Conservation (phyloP, 192 early-diverging fungal genomes). For the Backusella luteola region DNA sequence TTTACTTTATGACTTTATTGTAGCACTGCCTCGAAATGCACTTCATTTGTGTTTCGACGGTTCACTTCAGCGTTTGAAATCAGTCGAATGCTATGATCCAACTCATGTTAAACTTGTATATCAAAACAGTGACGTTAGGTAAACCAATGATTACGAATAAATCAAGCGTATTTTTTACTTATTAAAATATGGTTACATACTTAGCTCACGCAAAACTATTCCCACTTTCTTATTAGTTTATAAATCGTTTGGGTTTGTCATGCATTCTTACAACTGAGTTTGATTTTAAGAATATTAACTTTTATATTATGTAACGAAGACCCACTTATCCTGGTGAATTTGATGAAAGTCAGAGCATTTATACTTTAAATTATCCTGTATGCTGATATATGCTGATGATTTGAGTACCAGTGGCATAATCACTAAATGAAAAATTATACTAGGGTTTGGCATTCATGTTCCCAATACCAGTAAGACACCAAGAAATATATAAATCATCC, state of each 20-base stretch:
- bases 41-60: slow-evolving; percentile 9
- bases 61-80: slow-evolving; percentile 27
- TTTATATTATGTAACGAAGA: slow-evolving; percentile 20
- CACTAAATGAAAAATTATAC: background rate
- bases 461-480: slow-evolving; percentile 59
- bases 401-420: background rate
- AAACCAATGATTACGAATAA: slow-evolving; percentile 7
- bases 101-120: slow-evolving; percentile 16
- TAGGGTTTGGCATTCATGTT: slow-evolving; percentile 72
- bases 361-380: slow-evolving; percentile 70
- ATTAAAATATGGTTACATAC: background rate
- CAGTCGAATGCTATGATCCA: slow-evolving; percentile 63
- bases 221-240: slow-evolving; percentile 68
- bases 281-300: background rate
- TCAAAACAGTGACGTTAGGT: slow-evolving; percentile 10
- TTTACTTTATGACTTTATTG: slow-evolving; percentile 8
- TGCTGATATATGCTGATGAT: background rate
- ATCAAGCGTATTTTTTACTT: background rate
- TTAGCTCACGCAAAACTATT: slow-evolving; percentile 55
- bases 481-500: slow-evolving; percentile 46
- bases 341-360: slow-evolving; percentile 45
- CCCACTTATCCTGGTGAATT: slow-evolving; percentile 65
- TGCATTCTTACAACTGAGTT: background rate
- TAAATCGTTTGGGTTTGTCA: slow-evolving; percentile 63
- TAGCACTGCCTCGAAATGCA: background rate